Percentiles rank a stretch among this genome's conserved stretches.
Evolutionary conservation across 306 rosid species (phyloP).

Genomic region (Sophora flavescens): DNA sequence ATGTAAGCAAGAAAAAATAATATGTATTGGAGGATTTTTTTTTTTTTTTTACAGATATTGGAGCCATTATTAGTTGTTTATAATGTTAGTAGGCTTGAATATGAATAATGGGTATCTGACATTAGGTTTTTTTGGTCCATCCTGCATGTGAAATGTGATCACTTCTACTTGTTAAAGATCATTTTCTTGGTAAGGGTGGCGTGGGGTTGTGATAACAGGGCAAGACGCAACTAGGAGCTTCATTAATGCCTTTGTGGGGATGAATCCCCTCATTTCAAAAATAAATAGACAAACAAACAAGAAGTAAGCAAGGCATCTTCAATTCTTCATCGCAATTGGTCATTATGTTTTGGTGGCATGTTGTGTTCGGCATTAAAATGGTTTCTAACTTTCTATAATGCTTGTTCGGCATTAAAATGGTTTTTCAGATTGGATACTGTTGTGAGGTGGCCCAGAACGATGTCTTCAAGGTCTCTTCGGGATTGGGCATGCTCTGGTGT

Average conservation of each 20-base stretch:
- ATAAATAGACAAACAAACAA: conserved; percentile 7
- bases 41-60: neutral
- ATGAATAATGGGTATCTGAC: neutral
- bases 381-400: no score
- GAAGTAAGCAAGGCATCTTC: neutral
- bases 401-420: no score
- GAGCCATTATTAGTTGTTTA: conserved; percentile 14
- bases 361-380: no score
- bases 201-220: conserved; percentile 13
- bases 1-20: no score
- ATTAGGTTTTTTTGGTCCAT: conserved; percentile 28
- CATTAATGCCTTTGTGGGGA: conserved; percentile 15
- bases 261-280: neutral
- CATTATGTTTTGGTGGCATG: conserved; percentile 28
- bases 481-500: no score
- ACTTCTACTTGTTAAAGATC: conserved; percentile 3
- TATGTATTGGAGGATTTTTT: no score
- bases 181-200: neutral
- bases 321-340: conserved; percentile 6
- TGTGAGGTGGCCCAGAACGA: no score
- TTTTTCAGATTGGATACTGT: no score
- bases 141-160: conserved; percentile 7
- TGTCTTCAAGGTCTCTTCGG: no score
- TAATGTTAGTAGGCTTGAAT: neutral
- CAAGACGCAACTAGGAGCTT: conserved; percentile 11